Evolutionary conservation across 352 stramenopile species (phyloP), one percentile per base, ranked within the genome.

Genomic region (Pythium sp.): DNA sequence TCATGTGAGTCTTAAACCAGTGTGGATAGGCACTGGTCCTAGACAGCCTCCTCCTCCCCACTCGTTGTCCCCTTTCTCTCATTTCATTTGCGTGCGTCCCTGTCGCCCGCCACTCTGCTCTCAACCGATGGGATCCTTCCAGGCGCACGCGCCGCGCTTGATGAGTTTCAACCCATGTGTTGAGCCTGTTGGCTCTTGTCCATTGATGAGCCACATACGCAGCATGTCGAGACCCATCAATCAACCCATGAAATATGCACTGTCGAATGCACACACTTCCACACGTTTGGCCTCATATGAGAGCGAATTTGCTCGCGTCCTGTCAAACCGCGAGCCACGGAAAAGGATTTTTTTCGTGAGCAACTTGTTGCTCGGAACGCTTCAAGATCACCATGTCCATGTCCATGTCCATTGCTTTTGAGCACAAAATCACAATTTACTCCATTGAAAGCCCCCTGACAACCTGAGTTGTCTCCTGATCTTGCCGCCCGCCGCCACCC

Each of bases 61-160:
- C 5, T 18, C 14, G 14, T 6, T 26, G 30, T 32, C 18, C 41
- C 43, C 43, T 51, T 51, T 51, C 43, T 51, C 43, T 12, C 43
- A 51, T 46, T 43, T 46, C 38, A 46, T 51, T 11, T 22, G 43
- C 43, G 18, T 22, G 43, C 18, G 18, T 12, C 24, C 49, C 49
- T 56, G 49, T 56, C 49, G 49, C 54, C 54, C 36, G 28, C 22
- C 54, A 58, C 26, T 58, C 38, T 58, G 54, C 43, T 51, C 34
- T 24, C 38, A 7, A 63, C 58, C 58, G 34, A 63, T n/a, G n/a
- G 9, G 58, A 63, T n/a, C 15, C 9, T 53, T 47, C n/a, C 34
- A 24, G 34, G n/a, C 28, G 7, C 2, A 22, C n/a, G 54, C 53
- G 38, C 38, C 20, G 38, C 38, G 12, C 6, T 12, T 60, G 28